Evolutionary conservation across 2,329 filamentous ascomycete species (phyloP).

Genomic region (Aspergillus sp.): DNA sequence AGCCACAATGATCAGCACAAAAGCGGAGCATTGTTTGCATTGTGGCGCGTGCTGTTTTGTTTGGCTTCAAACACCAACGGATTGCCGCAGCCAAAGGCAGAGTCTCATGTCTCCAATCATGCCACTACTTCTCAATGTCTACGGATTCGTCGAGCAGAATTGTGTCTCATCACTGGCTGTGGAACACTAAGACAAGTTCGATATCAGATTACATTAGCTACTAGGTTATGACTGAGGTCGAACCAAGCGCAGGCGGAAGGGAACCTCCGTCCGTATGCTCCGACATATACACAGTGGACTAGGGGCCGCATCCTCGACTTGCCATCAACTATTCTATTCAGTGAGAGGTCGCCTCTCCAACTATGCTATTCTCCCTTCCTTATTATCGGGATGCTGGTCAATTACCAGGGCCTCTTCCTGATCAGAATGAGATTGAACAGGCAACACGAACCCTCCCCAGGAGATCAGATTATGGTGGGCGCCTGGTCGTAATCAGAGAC

Average conservation of each 20-base stretch:
- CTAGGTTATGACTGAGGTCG: no score
- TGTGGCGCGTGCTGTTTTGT: neutral
- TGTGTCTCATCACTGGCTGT: no score
- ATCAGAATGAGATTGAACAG: conserved; percentile 10
- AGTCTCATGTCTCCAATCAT: neutral
- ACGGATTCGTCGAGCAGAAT: neutral
- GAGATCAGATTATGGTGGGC: conserved; percentile 10
- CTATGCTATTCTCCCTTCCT: conserved; percentile 1
- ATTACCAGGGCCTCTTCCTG: conserved; percentile 13
- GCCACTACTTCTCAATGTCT: neutral
- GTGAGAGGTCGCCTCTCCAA: no score
- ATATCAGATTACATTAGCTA: no score
- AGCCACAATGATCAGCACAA: neutral
- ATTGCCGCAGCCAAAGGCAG: neutral
- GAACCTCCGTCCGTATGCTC: no score
- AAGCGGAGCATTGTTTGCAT: neutral
- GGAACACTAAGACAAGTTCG: no score
- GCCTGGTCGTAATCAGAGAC: conserved; percentile 13
- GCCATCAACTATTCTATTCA: no score
- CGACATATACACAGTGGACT: no score
- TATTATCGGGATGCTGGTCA: conserved; percentile 11
- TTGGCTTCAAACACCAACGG: neutral
- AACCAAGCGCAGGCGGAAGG: no score
- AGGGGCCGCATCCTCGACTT: no score
- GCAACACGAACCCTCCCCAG: conserved; percentile 12